These are phyloP conservation scores for Tribonema minus DNA, from an alignment of 108 stramenopile genomes.

Conservation along the genomic window DNA sequence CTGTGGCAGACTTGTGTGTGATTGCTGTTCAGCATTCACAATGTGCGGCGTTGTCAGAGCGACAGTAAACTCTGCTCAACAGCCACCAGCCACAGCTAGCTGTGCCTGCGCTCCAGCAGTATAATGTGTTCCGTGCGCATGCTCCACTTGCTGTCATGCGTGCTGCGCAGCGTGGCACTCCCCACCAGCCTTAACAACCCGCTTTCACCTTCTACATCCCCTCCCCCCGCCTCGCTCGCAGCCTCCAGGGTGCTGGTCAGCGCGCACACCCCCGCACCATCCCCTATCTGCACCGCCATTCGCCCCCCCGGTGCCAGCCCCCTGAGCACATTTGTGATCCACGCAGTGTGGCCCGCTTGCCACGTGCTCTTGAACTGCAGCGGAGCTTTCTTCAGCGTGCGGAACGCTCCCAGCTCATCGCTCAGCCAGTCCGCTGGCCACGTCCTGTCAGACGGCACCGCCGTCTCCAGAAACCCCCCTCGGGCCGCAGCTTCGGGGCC, in stretches of 20 bases:
- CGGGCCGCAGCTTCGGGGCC: background rate
- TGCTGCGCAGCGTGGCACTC: conserved; percentile 2
- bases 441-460: background rate
- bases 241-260: background rate
- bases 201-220: background rate
- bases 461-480: background rate
- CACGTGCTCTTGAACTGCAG: background rate
- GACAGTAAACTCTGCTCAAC: too few relatives aligned
- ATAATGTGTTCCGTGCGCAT: conserved; percentile 20
- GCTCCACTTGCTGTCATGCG: too few relatives aligned
- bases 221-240: background rate
- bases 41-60: too few relatives aligned
- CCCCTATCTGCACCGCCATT: conserved; percentile 1
- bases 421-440: background rate
- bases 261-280: conserved; percentile 5
- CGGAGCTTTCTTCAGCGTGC: background rate
- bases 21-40: too few relatives aligned
- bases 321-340: background rate
- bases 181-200: background rate
- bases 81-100: too few relatives aligned
- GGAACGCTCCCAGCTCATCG: conserved; percentile 3
- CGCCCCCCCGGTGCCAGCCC: background rate
- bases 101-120: too few relatives aligned
- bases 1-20: too few relatives aligned
- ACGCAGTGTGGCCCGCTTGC: conserved; percentile 1